phyloP scores from a whole-genome alignment of 2,329 filamentous ascomycete species.

The Diaporthe humulicola region DNA sequence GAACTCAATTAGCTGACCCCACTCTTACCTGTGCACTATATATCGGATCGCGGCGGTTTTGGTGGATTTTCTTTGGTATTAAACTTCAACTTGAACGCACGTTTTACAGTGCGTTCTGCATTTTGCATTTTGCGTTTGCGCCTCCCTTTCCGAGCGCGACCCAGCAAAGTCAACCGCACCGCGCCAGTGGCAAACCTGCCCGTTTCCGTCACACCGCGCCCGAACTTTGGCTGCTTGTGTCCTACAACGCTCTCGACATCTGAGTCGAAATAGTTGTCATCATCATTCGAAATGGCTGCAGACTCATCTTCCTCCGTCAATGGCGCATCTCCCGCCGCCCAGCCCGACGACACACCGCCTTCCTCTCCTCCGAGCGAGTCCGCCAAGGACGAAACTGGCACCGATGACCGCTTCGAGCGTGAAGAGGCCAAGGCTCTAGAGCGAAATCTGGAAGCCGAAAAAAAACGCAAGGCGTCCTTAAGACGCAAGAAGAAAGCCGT shows the following conservation, averaged over 20 bases:
- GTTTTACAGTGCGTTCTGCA: background rate
- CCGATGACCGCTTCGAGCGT: constrained; percentile 46
- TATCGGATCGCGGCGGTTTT: background rate
- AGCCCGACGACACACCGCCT: constrained; percentile 48
- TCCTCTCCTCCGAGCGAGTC: constrained; percentile 53
- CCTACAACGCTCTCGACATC: background rate
- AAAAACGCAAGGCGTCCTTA: constrained; percentile 54
- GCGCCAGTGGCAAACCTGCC: constrained; percentile 15
- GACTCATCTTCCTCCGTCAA: constrained; percentile 18
- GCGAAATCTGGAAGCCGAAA: constrained; percentile 63
- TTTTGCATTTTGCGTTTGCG: background rate
- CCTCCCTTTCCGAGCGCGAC: background rate
- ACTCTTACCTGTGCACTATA: background rate
- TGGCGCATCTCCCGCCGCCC: constrained; percentile 7
- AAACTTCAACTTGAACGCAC: background rate
- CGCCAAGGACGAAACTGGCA: constrained; percentile 42
- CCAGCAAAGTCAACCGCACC: background rate
- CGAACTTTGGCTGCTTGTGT: background rate
- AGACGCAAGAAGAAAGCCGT: constrained; percentile 63
- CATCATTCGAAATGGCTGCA: constrained; percentile 28
- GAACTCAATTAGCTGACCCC: constrained; percentile 9
- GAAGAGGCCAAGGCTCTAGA: constrained; percentile 62
- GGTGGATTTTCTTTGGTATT: background rate
- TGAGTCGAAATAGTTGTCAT: background rate
- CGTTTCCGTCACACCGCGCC: background rate